Conservation (phyloP, 2,329 filamentous ascomycete species). For the Dichotomopilus funicola region DNA sequence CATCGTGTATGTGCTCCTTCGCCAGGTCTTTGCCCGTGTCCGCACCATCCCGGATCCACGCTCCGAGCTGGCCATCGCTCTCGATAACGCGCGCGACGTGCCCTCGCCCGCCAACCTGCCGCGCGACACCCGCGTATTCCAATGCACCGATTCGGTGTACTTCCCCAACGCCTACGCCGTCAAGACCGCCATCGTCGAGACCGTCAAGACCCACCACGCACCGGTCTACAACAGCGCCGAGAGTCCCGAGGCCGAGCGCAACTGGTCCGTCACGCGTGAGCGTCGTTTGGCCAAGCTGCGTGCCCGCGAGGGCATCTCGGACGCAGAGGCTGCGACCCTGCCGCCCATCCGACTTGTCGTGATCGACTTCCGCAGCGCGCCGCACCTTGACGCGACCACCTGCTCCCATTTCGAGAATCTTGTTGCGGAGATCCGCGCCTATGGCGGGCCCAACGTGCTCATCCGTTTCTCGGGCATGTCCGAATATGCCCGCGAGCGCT, state of each 20-base stretch:
- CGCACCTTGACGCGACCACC: conserved; percentile 48
- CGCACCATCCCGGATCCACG: conserved; percentile 25
- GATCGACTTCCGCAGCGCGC: conserved; percentile 46
- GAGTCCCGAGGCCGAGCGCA: conserved; percentile 33
- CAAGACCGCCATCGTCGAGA: conserved; percentile 44
- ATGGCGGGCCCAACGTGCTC: conserved; percentile 40
- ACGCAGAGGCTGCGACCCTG: conserved; percentile 25
- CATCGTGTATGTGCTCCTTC: conserved; percentile 53
- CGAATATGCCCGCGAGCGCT: conserved; percentile 34
- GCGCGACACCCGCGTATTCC: conserved; percentile 49
- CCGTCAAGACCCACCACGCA: conserved; percentile 41
- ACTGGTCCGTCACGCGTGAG: conserved; percentile 48
- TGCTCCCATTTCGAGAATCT: conserved; percentile 43
- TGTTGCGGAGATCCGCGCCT: conserved; percentile 41
- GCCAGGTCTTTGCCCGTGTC: conserved; percentile 48
- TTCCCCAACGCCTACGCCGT: conserved; percentile 54
- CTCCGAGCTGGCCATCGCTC: conserved; percentile 23
- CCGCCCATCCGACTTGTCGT: conserved; percentile 42
- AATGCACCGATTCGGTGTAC: conserved; percentile 51
- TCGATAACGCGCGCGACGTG: conserved; percentile 23
- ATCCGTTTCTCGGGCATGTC: conserved; percentile 45
- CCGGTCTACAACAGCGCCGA: conserved; percentile 33
- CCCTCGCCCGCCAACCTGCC: conserved; percentile 25
- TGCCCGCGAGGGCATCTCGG: conserved; percentile 29
- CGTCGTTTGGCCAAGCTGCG: conserved; percentile 42